phyloP scores from a whole-genome alignment of 139 green algal species.

The Chlorella sp. region DNA sequence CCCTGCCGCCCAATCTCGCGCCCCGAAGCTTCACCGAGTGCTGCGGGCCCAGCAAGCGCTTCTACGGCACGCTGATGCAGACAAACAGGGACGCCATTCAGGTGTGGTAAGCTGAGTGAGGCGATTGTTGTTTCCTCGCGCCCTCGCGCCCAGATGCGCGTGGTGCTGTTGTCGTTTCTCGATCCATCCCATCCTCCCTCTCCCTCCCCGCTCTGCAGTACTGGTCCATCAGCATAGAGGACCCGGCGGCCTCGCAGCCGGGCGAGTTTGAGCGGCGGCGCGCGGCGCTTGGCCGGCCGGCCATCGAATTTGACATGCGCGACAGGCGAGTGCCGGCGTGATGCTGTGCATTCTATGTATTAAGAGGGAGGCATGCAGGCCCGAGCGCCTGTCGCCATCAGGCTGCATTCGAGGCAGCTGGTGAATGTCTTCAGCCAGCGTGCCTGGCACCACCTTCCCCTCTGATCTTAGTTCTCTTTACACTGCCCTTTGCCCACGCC shows the following conservation, averaged over 20 bases:
- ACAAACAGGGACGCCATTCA: not conserved
- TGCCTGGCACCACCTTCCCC: not conserved
- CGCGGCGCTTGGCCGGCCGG: too few relatives aligned
- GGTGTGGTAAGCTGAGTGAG: too few relatives aligned
- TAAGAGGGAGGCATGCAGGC: not conserved
- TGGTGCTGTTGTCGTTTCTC: too few relatives aligned
- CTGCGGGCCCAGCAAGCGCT: not conserved
- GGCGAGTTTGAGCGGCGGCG: not conserved
- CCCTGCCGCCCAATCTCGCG: too few relatives aligned
- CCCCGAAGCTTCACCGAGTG: not conserved
- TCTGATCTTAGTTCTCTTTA: not conserved
- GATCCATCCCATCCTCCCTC: too few relatives aligned
- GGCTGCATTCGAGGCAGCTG: not conserved
- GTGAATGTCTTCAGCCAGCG: not conserved
- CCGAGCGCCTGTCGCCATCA: not conserved
- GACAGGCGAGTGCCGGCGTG: not conserved
- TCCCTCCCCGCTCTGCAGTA: too few relatives aligned
- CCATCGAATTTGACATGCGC: not conserved
- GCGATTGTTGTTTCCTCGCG: too few relatives aligned
- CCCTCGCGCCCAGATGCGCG: too few relatives aligned
- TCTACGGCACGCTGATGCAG: not conserved
- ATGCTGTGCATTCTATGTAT: too few relatives aligned
- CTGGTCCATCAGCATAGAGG: slow-evolving; percentile 2
- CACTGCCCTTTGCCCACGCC: not conserved
- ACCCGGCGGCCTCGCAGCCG: not conserved